A percentile compares a stretch with the other conserved stretches of the same genome.
These are phyloP conservation scores for Sordariomycetes sp. DNA, from an alignment of 2,329 filamentous ascomycete species.

Conservation along the genomic window DNA sequence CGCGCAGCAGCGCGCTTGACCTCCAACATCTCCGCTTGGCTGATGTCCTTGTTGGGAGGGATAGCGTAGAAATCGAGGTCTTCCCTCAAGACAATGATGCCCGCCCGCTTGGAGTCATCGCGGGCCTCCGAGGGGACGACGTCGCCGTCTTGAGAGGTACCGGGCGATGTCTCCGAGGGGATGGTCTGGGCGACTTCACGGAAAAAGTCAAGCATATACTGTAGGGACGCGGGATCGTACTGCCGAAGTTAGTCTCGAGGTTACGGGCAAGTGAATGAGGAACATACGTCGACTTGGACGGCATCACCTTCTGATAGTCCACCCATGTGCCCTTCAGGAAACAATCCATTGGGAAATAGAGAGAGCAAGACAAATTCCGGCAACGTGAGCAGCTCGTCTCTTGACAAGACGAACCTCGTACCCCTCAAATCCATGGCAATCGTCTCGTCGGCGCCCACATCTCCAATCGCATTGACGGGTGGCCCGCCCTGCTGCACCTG, in stretches of 20 bases:
- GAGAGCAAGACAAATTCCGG: constrained; percentile 96
- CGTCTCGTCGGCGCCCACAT: constrained; percentile 84
- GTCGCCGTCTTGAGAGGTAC: constrained; percentile 53
- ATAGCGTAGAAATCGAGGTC: constrained; percentile 98
- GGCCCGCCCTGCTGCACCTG: constrained; percentile 93
- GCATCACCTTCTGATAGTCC: constrained; percentile 88
- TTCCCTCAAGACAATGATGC: constrained; percentile 93
- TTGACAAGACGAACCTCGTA: constrained; percentile 83
- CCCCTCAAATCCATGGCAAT: constrained; percentile 91
- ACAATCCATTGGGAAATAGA: constrained; percentile 96
- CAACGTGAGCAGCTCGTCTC: constrained; percentile 89
- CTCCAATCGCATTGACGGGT: constrained; percentile 80
- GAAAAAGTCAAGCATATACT: constrained; percentile 99
- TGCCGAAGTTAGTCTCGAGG: constrained; percentile 28
- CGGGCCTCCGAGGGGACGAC: constrained; percentile 60
- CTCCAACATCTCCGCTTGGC: constrained; percentile 84
- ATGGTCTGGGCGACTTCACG: constrained; percentile 95
- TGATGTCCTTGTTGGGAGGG: constrained; percentile 75
- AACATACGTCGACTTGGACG: constrained; percentile 91
- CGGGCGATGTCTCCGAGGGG: constrained; percentile 62
- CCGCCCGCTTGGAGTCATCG: constrained; percentile 82
- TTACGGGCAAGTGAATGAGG: background rate
- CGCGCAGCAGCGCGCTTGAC: constrained; percentile 87
- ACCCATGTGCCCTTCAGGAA: constrained; percentile 93
- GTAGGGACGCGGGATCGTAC: constrained; percentile 93